Percentiles rank a stretch among this genome's conserved stretches.
Conservation (phyloP, 805 yeast species). For the Yarrowia yakushimensis region DNA sequence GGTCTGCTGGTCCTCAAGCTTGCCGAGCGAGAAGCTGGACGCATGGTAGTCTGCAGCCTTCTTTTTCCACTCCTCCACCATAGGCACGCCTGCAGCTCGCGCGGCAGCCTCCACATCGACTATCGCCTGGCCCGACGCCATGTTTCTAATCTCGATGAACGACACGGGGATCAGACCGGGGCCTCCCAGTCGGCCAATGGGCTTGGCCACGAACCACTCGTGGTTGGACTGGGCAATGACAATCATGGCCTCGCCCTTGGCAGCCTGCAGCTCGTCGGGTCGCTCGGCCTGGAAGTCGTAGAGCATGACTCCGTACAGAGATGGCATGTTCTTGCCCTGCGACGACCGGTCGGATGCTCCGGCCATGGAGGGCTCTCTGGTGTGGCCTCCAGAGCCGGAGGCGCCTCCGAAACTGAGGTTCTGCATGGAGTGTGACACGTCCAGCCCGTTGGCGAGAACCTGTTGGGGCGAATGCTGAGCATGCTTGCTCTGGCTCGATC, state of each 20-base stretch:
- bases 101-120: constrained; percentile 59
- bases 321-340: constrained; percentile 32
- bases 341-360: constrained; percentile 9
- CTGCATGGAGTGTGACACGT: constrained; percentile 8
- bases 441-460: constrained; percentile 21
- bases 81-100: constrained; percentile 68
- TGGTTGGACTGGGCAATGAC: constrained; percentile 94
- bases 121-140: constrained; percentile 59
- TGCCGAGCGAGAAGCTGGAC: constrained; percentile 65
- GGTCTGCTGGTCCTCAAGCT: constrained; percentile 42
- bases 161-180: constrained; percentile 95
- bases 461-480: constrained; percentile 22
- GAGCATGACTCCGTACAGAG: constrained; percentile 77
- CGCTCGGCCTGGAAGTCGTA: constrained; percentile 82
- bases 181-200: constrained; percentile 90
- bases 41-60: constrained; percentile 91
- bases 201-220: constrained; percentile 98
- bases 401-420: not conserved
- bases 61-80: constrained; percentile 93
- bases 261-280: constrained; percentile 78
- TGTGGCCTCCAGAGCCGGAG: not conserved
- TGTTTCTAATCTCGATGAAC: constrained; percentile 81
- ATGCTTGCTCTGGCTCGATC: constrained; percentile 22
- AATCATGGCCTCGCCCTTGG: constrained; percentile 82
- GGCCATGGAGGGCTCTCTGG: constrained; percentile 10